Evolutionary conservation across 2,329 filamentous ascomycete genomes (phyloP).

Genomic region (Nigrospora osmanthi): DNA sequence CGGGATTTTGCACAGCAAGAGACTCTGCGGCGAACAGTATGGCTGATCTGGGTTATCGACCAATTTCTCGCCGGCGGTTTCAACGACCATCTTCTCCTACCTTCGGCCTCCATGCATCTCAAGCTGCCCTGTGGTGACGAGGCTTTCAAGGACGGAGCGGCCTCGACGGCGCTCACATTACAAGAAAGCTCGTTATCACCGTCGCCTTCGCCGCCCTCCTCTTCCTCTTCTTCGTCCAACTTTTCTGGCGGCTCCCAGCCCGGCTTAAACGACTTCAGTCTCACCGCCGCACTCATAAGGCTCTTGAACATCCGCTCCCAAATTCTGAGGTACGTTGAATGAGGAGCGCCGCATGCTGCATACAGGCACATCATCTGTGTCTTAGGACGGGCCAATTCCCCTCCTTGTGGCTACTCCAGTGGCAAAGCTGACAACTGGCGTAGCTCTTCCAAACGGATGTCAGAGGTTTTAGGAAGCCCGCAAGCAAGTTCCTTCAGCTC

Average conservation of each 20-base stretch:
- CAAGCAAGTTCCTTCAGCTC: background rate
- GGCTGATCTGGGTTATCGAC: constrained; percentile 6
- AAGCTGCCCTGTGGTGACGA: constrained; percentile 4
- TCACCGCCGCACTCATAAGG: constrained; percentile 5
- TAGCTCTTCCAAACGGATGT: background rate
- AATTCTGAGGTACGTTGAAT: constrained; percentile 3
- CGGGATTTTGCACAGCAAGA: constrained; percentile 1
- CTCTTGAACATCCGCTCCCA: constrained; percentile 5
- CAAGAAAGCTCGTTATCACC: constrained; percentile 1
- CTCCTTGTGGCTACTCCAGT: background rate
- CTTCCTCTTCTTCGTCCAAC: too few relatives aligned
- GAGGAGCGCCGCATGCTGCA: too few relatives aligned
- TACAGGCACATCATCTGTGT: too few relatives aligned
- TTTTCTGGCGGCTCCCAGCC: background rate
- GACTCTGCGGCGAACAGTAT: constrained; percentile 4
- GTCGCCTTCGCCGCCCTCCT: background rate
- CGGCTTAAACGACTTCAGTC: constrained; percentile 3
- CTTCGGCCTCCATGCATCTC: constrained; percentile 6
- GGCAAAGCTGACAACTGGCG: background rate
- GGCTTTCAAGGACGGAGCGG: constrained; percentile 2
- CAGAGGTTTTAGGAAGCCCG: background rate
- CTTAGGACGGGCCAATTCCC: too few relatives aligned
- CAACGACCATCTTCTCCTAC: constrained; percentile 5
- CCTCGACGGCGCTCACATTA: constrained; percentile 3
- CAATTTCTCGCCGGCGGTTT: constrained; percentile 5